These are phyloP conservation scores for Schizochytrium sp. DNA, from an alignment of 108 stramenopile species.

Conservation along the genomic window DNA sequence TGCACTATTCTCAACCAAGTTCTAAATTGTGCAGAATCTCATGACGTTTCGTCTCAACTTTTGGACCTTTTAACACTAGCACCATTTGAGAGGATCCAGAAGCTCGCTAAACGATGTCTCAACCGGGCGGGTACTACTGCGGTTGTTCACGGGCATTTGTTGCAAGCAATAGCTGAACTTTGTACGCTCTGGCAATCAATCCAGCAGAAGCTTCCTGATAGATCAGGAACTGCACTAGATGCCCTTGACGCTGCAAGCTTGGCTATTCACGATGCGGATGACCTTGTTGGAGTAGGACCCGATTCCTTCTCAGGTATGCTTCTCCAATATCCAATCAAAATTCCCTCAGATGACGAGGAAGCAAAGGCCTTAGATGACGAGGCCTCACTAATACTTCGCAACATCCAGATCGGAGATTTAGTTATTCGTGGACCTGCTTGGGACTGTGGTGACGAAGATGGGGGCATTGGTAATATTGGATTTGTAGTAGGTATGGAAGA, in stretches of 20 bases:
- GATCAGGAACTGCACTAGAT: neutral
- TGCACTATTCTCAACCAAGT: neutral
- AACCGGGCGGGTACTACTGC: neutral
- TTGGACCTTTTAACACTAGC: neutral
- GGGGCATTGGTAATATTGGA: neutral
- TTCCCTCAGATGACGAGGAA: neutral
- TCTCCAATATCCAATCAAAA: conserved; percentile 42
- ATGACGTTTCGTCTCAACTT: neutral
- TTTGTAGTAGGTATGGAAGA: conserved; percentile 12
- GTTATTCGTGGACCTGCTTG: conserved; percentile 18
- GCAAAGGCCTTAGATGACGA: neutral
- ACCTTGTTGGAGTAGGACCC: neutral
- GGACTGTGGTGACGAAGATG: conserved; percentile 32
- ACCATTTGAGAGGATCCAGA: neutral
- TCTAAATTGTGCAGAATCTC: neutral
- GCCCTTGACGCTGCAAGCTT: neutral
- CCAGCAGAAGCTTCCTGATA: neutral
- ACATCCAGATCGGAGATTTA: conserved; percentile 11
- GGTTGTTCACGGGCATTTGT: neutral
- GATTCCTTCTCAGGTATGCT: neutral
- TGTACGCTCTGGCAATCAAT: neutral
- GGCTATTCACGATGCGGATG: conserved; percentile 29
- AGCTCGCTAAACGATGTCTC: conserved; percentile 6
- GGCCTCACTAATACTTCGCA: neutral
- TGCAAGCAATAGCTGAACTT: conserved; percentile 26